phyloP scores from a whole-genome alignment of 75 land plant genomes.

The Pinus tabuliformis region DNA sequence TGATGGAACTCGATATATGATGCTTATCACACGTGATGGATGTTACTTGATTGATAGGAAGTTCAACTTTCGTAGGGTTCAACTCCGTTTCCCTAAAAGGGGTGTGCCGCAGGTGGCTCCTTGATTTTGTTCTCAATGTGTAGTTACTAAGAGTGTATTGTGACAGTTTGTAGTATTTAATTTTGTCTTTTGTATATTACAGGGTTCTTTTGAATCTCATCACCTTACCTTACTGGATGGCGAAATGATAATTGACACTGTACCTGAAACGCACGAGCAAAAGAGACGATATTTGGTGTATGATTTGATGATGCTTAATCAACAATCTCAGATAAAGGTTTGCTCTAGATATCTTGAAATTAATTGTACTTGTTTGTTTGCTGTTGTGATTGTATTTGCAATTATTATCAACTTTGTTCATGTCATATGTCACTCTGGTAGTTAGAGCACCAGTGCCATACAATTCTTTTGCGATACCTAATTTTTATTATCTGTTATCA shows the following conservation, averaged over 20 bases:
- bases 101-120: conserved; percentile 26
- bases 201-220: conserved; percentile 35
- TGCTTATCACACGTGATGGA: conserved; percentile 85
- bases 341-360: background rate
- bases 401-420: too few relatives aligned
- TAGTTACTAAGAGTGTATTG: background rate
- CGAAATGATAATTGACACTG: conserved; percentile 90
- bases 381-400: too few relatives aligned
- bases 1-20: conserved; percentile 99
- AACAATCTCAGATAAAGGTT: conserved; percentile 64
- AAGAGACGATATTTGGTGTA: conserved; percentile 88
- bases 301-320: conserved; percentile 83
- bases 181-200: conserved; percentile 1
- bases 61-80: conserved; percentile 90
- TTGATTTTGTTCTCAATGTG: background rate
- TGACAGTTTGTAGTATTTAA: background rate
- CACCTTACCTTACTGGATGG: conserved; percentile 87
- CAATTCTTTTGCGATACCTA: too few relatives aligned
- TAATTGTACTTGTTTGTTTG: too few relatives aligned
- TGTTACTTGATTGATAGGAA: conserved; percentile 92
- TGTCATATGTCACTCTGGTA: too few relatives aligned
- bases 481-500: too few relatives aligned
- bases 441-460: too few relatives aligned
- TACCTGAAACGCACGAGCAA: conserved; percentile 58
- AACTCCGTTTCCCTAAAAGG: conserved; percentile 69